Evolutionary conservation across 306 rosid genomes (phyloP).

Genomic region (Quercus engelmannii): DNA sequence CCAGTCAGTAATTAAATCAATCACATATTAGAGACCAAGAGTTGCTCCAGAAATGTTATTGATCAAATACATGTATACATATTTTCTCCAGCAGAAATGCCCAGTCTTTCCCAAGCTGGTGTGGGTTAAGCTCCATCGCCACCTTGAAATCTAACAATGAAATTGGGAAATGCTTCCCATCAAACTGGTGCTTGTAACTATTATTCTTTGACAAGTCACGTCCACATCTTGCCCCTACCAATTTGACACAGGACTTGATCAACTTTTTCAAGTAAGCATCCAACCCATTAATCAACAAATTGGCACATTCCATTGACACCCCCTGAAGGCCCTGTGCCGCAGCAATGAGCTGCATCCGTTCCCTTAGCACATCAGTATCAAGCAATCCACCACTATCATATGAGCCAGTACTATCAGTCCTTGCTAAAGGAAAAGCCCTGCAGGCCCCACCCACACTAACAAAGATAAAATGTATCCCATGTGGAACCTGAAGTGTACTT

Average conservation of each 20-base stretch:
- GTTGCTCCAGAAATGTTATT: constrained; percentile 37
- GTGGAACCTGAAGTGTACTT: constrained; percentile 72
- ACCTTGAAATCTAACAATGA: constrained; percentile 85
- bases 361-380: constrained; percentile 59
- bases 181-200: constrained; percentile 64
- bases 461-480: constrained; percentile 78
- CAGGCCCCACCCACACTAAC: constrained; percentile 87
- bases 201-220: constrained; percentile 40
- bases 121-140: constrained; percentile 94
- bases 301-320: constrained; percentile 79
- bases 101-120: constrained; percentile 96
- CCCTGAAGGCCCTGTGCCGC: constrained; percentile 78
- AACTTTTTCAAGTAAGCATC: constrained; percentile 79
- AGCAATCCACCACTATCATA: constrained; percentile 67
- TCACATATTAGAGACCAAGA: neutral
- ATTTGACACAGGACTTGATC: constrained; percentile 73
- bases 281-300: constrained; percentile 54
- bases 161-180: constrained; percentile 52
- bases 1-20: neutral
- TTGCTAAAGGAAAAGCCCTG: constrained; percentile 52
- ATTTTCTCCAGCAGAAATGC: constrained; percentile 89
- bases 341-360: constrained; percentile 88
- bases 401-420: constrained; percentile 45
- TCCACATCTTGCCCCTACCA: constrained; percentile 65
- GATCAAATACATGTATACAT: constrained; percentile 67